Base-by-base conservation (phyloP, 1,139 yeast genomes). In the Taiozyma sp. region DNA sequence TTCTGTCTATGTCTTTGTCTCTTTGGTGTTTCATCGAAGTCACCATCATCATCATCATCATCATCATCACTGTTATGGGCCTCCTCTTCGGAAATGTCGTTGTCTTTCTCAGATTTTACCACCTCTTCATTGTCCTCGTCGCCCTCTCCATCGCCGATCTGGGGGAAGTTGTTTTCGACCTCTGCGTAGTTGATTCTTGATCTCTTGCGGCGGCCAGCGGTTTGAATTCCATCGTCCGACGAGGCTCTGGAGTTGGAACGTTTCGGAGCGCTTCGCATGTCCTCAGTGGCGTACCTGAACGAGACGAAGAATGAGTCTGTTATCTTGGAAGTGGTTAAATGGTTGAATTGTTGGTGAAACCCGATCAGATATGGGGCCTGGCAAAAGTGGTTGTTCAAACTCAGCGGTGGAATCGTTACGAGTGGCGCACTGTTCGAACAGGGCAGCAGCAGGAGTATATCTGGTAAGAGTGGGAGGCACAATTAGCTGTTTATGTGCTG, bases 31-130 rank as follows among this genome's bases (percentile, higher is more conserved):
- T 37, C 41, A 37, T 37, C 59, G 43, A 41, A 22, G 13, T 53
- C 62, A n/a, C 65, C 71, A 10, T 68, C 73, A 19, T 19, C 19
- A 2, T 66, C 72, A 24, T 64, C 70, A 3, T 16, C 19, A 16
- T 16, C 19, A 2, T 66, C 72, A 24, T 64, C 70, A 3, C 63
- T 70, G n/a, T 59, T 61, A 6, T 53, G 59, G 32, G 51, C 56
- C 6, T 55, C 58, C 24, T 46, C 43, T 29, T 28, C 45, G 30
- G 43, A 35, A 13, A 14, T 42, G 16, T 24, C 29, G 14, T 40
- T 16, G 4, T 40, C 43, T 40, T 24, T 24, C 29, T 40, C 19
- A 40, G 21, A 3, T 7, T 40, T 24, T 13, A 19, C 43, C 16
- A 30, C 44, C 3, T 43, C 37, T 10, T 19, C 19, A 6, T 68